These are phyloP conservation scores for Chlamydomonas schloesseri DNA, from an alignment of 139 green algal species.

Conservation along the genomic window DNA sequence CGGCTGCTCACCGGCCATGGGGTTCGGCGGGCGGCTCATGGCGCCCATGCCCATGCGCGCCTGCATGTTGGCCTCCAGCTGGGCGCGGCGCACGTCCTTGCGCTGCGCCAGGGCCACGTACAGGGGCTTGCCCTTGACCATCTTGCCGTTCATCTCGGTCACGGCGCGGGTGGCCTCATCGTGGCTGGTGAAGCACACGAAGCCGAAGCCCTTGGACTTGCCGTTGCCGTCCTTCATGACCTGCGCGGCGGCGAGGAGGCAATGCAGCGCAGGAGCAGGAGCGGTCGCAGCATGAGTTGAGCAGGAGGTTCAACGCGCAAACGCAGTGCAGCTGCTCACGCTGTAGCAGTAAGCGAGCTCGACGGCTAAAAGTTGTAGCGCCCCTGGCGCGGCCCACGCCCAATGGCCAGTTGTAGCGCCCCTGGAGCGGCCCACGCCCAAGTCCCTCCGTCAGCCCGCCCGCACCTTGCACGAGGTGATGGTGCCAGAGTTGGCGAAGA, in stretches of 20 bases:
- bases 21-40: slow-evolving; percentile 43
- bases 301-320: too few species aligned
- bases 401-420: too few species aligned
- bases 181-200: slow-evolving; percentile 91
- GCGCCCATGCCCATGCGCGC: slow-evolving; percentile 56
- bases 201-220: slow-evolving; percentile 91
- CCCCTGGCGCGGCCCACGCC: too few species aligned
- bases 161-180: slow-evolving; percentile 90
- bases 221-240: slow-evolving; percentile 85
- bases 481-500: slow-evolving; percentile 78
- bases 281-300: too few species aligned
- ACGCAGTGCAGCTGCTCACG: too few species aligned
- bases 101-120: slow-evolving; percentile 94
- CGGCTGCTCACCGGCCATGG: slow-evolving; percentile 36
- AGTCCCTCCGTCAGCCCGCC: too few species aligned
- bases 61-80: slow-evolving; percentile 83
- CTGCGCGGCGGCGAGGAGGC: background rate
- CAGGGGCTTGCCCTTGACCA: slow-evolving; percentile 91
- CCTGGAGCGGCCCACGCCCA: too few species aligned
- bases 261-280: too few species aligned
- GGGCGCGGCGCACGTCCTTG: slow-evolving; percentile 81
- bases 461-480: slow-evolving; percentile 90
- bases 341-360: too few species aligned
- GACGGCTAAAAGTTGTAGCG: too few species aligned
- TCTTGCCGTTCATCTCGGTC: slow-evolving; percentile 87